Evolutionary conservation across 148 eudicot species (phyloP).

Genomic region (Heliosperma pusillum): DNA sequence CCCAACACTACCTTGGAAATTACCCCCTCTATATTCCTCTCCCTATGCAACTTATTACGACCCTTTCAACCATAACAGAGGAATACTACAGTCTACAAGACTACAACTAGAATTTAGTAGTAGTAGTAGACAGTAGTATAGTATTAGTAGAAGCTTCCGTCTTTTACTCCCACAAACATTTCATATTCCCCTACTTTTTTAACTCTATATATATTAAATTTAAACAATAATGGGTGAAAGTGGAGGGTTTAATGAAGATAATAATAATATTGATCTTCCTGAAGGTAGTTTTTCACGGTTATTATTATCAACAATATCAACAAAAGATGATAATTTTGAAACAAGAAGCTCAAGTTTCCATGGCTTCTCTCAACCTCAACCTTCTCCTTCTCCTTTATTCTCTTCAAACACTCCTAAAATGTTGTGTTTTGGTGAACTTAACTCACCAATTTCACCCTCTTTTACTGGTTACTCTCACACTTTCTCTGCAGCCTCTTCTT

Average conservation of each 20-base stretch:
- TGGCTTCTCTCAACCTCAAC: background rate
- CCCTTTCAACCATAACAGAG: background rate
- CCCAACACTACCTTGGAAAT: constrained; percentile 34
- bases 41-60: background rate
- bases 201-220: background rate
- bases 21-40: constrained; percentile 14
- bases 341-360: background rate
- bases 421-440: constrained; percentile 44
- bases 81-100: too few species aligned
- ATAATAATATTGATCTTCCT: constrained; percentile 25
- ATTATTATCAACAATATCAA: constrained; percentile 22
- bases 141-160: constrained; percentile 20
- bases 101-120: background rate
- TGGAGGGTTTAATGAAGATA: constrained; percentile 23
- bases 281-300: constrained; percentile 38
- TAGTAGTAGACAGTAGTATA: background rate
- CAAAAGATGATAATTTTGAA: constrained; percentile 11
- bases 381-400: constrained; percentile 28
- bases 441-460: background rate
- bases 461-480: background rate
- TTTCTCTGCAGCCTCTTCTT: background rate
- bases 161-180: constrained; percentile 19
- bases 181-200: background rate
- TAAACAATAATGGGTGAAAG: constrained; percentile 29
- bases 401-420: constrained; percentile 35